Evolutionary conservation across 2,329 filamentous ascomycete genomes (phyloP).

Genomic region (Emydomyces testavorans): DNA sequence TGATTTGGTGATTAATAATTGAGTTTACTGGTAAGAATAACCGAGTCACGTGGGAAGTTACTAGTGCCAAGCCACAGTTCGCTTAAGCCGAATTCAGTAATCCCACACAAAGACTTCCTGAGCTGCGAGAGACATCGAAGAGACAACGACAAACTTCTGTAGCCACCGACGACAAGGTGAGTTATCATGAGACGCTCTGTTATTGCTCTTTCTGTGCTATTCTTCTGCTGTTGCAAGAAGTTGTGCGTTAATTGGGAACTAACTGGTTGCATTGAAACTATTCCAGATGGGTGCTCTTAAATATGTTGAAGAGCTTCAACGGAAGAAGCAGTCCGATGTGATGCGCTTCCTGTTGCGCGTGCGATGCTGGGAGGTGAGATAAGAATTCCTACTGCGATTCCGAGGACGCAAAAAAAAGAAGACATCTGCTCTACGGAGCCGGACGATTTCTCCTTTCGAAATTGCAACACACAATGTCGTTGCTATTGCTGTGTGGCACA

Average conservation of each 20-base stretch:
- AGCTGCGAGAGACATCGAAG: slow-evolving; percentile 25
- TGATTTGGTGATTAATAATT: no score
- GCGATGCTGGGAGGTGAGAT: slow-evolving; percentile 93
- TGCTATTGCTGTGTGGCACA: slow-evolving; percentile 16
- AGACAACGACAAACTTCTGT: slow-evolving; percentile 36
- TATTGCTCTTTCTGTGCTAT: neutral
- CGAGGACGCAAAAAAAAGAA: neutral
- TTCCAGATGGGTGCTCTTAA: slow-evolving; percentile 95
- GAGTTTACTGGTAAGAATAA: neutral
- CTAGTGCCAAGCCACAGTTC: slow-evolving; percentile 20
- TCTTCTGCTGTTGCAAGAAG: slow-evolving; percentile 1
- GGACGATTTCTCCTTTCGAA: neutral
- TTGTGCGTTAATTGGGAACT: slow-evolving; percentile 1
- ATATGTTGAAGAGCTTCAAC: slow-evolving; percentile 99
- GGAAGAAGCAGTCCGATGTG: slow-evolving; percentile 99
- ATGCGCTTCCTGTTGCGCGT: slow-evolving; percentile 99
- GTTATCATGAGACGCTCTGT: slow-evolving; percentile 14
- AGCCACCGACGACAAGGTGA: slow-evolving; percentile 37
- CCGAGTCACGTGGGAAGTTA: slow-evolving; percentile 20
- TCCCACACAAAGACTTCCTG: slow-evolving; percentile 33
- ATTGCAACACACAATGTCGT: neutral
- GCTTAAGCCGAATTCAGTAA: slow-evolving; percentile 32
- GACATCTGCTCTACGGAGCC: slow-evolving; percentile 5
- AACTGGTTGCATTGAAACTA: neutral
- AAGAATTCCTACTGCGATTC: slow-evolving; percentile 4